Percentiles rank a stretch among this genome's conserved stretches.
These are phyloP conservation scores for Histomonas meleagridis DNA, from an alignment of 208 protist genomes.

Conservation along the genomic window DNA sequence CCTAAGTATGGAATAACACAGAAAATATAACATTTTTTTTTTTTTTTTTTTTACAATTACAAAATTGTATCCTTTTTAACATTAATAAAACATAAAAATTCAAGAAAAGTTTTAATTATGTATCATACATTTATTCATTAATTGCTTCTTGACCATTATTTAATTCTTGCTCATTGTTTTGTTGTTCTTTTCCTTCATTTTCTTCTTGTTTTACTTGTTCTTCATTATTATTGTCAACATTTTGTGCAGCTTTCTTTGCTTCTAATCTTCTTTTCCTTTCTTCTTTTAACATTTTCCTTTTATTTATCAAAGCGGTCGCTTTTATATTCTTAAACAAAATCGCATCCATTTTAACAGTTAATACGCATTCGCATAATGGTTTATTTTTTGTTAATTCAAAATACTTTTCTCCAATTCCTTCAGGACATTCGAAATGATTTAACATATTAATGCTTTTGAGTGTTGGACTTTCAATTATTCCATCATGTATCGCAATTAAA, in stretches of 20 bases:
- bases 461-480: neutral
- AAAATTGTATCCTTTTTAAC: no score
- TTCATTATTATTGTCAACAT: no score
- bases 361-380: constrained; percentile 5
- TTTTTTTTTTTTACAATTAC: no score
- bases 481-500: constrained; percentile 13
- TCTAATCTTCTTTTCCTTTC: neutral
- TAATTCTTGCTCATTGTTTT: no score
- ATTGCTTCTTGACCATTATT: no score
- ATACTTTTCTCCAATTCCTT: constrained; percentile 20
- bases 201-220: no score
- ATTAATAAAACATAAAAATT: no score
- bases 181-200: no score
- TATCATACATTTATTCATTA: no score
- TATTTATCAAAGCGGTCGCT: neutral
- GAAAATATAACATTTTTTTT: no score
- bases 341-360: constrained; percentile 18
- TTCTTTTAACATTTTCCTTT: constrained; percentile 22
- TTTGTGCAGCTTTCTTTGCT: neutral
- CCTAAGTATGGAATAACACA: no score
- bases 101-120: no score
- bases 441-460: neutral
- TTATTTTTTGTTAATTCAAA: neutral
- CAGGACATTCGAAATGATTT: constrained; percentile 16
- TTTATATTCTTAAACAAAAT: neutral